Evolutionary conservation across 176 grass and related monocot species (phyloP).

Genomic region (Avena atlantica): DNA sequence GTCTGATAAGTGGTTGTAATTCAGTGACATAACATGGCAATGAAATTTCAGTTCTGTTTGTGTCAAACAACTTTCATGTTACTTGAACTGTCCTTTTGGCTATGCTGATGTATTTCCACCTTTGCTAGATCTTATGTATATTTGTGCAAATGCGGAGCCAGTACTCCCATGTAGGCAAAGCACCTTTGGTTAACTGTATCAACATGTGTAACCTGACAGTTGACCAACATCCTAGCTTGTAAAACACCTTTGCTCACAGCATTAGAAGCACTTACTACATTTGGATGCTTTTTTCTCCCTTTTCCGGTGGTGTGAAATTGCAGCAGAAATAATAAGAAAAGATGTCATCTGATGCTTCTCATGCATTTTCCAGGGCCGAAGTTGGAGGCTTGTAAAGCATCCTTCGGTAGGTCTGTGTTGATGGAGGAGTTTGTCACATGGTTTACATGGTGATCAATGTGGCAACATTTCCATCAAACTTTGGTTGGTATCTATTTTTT

Average conservation of each 20-base stretch:
- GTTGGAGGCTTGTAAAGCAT: conserved; percentile 79
- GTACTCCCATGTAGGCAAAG: conserved; percentile 6
- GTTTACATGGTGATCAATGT: conserved; percentile 66
- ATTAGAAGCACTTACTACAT: conserved; percentile 6
- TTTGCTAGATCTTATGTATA: conserved; percentile 10
- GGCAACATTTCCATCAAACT: conserved; percentile 66
- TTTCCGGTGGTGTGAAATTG: conserved; percentile 36
- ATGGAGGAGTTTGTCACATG: conserved; percentile 68
- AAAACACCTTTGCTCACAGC: conserved; percentile 16
- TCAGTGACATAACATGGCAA: not conserved
- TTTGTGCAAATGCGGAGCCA: not conserved
- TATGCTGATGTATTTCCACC: conserved; percentile 15
- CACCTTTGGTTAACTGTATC: conserved; percentile 8
- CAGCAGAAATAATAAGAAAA: conserved; percentile 36
- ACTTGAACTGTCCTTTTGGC: not conserved
- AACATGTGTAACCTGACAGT: conserved; percentile 1
- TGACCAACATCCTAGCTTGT: conserved; percentile 23
- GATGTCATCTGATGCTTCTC: conserved; percentile 53
- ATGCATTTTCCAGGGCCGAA: conserved; percentile 74
- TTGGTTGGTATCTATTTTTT: conserved; percentile 49
- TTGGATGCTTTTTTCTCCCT: conserved; percentile 23
- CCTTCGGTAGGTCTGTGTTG: conserved; percentile 65
- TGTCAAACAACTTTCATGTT: conserved; percentile 17
- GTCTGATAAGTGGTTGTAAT: conserved; percentile 21
- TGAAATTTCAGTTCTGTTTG: conserved; percentile 32